Base-by-base conservation (phyloP, 1,139 yeast species). In the Meyerozyma athensensis region DNA sequence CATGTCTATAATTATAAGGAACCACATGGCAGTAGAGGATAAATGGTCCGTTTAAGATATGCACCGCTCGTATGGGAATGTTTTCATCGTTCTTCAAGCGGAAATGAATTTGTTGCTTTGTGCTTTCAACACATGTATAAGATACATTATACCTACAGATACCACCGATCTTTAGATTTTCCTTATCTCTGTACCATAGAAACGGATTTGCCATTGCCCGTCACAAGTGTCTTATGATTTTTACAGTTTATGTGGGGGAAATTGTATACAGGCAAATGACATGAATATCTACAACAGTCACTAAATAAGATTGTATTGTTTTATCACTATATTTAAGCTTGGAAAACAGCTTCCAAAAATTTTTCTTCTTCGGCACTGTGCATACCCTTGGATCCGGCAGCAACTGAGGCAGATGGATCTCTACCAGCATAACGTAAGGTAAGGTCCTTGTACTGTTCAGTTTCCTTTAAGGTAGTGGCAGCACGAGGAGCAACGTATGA, bases 391-490 rank as follows among this genome's bases (percentile, higher is more conserved):
- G 86, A 72, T 69, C 99, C 99, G 51, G 98, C 96, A 55, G 99
- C 98, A 57, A 92, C 96, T 45, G 96, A 83, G 39, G 97, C 97
- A 61, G 92, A 82, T 61, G 98, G 98, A 60, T 86, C 87, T 78
- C 99, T 89, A 59, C 98, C 98, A 53, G 95, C 95, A 61, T 86
- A 92, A 70, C 97, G 83, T 48, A 86, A 59, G 22, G 60, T 55
- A 52, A 65, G 56, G 53, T 68, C 79, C 58, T 73, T 66, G 65
- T 84, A 81, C 45, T 74, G 70, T 37, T 78, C 77, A 43, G 96
- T 84, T 68, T 86, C 86, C 47, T 73, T 74, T 61, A 92, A 65
- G 34, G 82, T 74, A 36, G 95, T 85, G 43, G 70, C 67, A 43
- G 92, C 64, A 71, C 98, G 85, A 61, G 97, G 98, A 46, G 74